phyloP scores from a whole-genome alignment of 768 basidiomycete species.

The Russula lepida region DNA sequence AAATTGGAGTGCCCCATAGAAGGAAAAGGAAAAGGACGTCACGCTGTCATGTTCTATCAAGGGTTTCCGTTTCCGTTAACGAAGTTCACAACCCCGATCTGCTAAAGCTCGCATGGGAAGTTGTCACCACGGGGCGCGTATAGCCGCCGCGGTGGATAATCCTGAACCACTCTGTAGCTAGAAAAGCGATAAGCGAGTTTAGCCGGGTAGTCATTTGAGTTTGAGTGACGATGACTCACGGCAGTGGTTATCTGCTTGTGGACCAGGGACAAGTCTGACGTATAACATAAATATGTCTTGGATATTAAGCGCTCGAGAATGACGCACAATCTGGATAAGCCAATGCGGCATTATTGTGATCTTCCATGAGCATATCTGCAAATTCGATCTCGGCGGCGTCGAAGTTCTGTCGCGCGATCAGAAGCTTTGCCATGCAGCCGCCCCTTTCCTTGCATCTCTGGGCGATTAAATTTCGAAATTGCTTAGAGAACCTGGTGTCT shows the following conservation, averaged over 20 bases:
- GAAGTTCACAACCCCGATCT: not conserved
- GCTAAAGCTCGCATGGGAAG: not conserved
- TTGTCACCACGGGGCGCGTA: conserved; percentile 20
- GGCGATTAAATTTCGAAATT: conserved; percentile 79
- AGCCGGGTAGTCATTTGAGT: no score
- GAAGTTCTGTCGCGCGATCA: conserved; percentile 83
- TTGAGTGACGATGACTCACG: conserved; percentile 2
- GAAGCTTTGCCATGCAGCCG: conserved; percentile 48
- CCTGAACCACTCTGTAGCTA: conserved; percentile 16
- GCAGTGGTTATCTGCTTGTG: conserved; percentile 20
- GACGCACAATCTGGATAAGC: conserved; percentile 81
- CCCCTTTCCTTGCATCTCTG: conserved; percentile 48
- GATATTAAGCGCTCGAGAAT: not conserved
- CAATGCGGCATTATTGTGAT: conserved; percentile 93
- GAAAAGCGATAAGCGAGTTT: not conserved
- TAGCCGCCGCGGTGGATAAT: conserved; percentile 4
- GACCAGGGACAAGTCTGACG: conserved; percentile 18
- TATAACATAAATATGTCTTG: not conserved
- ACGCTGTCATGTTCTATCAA: not conserved
- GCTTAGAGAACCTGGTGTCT: conserved; percentile 67
- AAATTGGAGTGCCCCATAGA: not conserved
- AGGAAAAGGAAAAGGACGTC: not conserved
- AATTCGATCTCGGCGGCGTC: conserved; percentile 94
- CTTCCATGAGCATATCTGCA: conserved; percentile 94
- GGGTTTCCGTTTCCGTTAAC: not conserved